Conservation (phyloP, 2,329 filamentous ascomycete genomes). For the Ploettnerulaceae sp. region DNA sequence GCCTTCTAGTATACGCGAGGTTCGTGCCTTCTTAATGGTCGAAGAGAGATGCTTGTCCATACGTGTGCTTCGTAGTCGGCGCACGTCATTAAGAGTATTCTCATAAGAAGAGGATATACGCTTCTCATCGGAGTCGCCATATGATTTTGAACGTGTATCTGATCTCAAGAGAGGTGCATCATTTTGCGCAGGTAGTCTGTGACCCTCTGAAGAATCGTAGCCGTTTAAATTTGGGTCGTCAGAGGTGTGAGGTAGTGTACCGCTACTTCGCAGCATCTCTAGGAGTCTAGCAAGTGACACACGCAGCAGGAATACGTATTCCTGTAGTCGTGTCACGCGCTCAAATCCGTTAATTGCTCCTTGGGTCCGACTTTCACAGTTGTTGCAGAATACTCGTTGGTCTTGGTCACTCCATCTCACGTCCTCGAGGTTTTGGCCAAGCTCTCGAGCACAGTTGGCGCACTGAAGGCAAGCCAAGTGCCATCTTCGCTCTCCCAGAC, state of each 20-base stretch:
- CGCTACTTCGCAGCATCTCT: slow-evolving; percentile 78
- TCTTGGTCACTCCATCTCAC: slow-evolving; percentile 66
- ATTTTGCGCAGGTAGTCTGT: slow-evolving; percentile 46
- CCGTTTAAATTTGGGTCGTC: slow-evolving; percentile 66
- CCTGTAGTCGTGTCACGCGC: slow-evolving; percentile 78
- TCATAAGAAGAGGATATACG: slow-evolving; percentile 76
- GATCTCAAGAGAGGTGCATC: slow-evolving; percentile 53
- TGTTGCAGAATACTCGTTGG: slow-evolving; percentile 65
- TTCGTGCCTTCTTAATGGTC: slow-evolving; percentile 83
- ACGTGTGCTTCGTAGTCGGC: slow-evolving; percentile 83
- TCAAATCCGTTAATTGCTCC: slow-evolving; percentile 59
- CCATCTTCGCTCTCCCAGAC: slow-evolving; percentile 71
- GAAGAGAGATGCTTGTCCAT: slow-evolving; percentile 93
- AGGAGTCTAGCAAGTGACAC: slow-evolving; percentile 87
- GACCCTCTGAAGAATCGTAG: slow-evolving; percentile 63
- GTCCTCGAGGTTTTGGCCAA: slow-evolving; percentile 63
- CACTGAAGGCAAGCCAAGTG: slow-evolving; percentile 74
- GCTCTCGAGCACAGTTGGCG: slow-evolving; percentile 65
- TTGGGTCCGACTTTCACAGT: slow-evolving; percentile 55
- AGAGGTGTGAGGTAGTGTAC: slow-evolving; percentile 69
- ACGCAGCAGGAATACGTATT: slow-evolving; percentile 88
- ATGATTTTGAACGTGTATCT: slow-evolving; percentile 70
- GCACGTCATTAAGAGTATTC: slow-evolving; percentile 92
- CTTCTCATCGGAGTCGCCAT: slow-evolving; percentile 54
- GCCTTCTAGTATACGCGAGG: slow-evolving; percentile 88